Base-by-base conservation (phyloP, 495 filamentous ascomycete genomes). In the Cladorrhinum samala region DNA sequence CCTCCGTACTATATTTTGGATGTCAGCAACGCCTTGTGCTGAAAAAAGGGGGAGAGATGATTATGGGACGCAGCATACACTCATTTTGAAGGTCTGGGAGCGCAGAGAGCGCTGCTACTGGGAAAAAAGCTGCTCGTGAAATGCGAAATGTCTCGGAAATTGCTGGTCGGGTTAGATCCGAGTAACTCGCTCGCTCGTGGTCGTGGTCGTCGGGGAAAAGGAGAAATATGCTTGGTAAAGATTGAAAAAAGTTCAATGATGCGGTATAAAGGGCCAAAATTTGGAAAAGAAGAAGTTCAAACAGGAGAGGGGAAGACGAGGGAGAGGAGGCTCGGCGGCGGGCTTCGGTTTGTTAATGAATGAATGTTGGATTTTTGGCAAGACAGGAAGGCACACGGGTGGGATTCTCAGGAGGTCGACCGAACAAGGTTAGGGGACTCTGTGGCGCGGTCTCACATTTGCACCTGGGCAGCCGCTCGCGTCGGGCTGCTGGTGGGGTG, bases 401-500 rank as follows among this genome's bases (percentile, higher is more conserved):
- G 49, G 57, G 57, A 56, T 62, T 56, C 60, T 66, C 63, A 68
- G 65, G 63, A 66, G 63, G 55, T 47, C 33, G 53, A 33, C 27
- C 27, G 62, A 66, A 60, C 49, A 42, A 55, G 63, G 40, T 53
- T 64, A 68, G 65, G 52, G 53, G 45, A 21, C n/a, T 25, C 19
- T 59, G 61, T 64, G 58, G 64, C 64, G 58, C 61, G 58, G 61
- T 39, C 41, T 42, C 46, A 58, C 45, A 25, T 47, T 47, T n/a
- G 45, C 45, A 25, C 11, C 8, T 14, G 17, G 41, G 11, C 20
- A 40, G 27, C 14, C 39, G n/a, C 42, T 45, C 42, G 18, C 42
- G 42, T 47, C 45, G 45, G 45, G 45, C 21, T 47, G 21, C 20
- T 45, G 24, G 27, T 6, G 27, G 11, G 6, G 27, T 5, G 27